These are phyloP conservation scores for Rheum nobile DNA, from an alignment of 148 eudicot species.

Conservation along the genomic window DNA sequence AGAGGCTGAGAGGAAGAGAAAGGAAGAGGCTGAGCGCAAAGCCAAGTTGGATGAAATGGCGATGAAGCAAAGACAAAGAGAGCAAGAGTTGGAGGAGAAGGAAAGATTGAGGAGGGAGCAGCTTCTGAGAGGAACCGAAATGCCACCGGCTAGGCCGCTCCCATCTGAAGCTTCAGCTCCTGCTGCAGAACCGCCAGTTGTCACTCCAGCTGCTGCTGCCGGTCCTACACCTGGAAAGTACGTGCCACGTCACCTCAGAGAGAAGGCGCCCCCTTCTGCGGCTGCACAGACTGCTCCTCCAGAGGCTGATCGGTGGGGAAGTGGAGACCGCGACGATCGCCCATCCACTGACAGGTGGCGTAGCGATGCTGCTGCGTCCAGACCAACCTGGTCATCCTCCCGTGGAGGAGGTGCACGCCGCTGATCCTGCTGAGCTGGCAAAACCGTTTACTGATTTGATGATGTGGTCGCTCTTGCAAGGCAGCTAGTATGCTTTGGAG, in stretches of 20 bases:
- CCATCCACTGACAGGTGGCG: conserved; percentile 44
- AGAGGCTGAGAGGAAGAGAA: conserved; percentile 12
- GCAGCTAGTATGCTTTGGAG: neutral
- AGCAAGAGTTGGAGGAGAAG: conserved; percentile 74
- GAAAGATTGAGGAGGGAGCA: conserved; percentile 41
- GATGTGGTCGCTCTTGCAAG: neutral
- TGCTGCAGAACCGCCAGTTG: conserved; percentile 11
- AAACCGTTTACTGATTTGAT: neutral
- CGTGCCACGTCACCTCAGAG: conserved; percentile 41
- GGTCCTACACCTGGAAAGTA: conserved; percentile 45
- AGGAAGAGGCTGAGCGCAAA: conserved; percentile 60
- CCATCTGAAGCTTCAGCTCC: conserved; percentile 25
- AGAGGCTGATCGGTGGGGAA: conserved; percentile 44
- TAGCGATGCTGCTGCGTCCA: conserved; percentile 26
- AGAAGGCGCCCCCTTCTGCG: conserved; percentile 11
- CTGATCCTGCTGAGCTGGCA: neutral
- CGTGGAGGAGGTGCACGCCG: conserved; percentile 3
- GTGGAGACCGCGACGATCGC: conserved; percentile 25
- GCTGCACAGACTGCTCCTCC: conserved; percentile 24
- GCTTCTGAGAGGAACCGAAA: conserved; percentile 27
- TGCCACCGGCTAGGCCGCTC: conserved; percentile 12
- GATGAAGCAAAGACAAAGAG: conserved; percentile 77
- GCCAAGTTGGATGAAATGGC: conserved; percentile 85
- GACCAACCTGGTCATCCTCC: conserved; percentile 38
- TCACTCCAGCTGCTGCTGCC: conserved; percentile 19